Evolutionary conservation across 1,139 yeast species (phyloP).

Genomic region (Hyphopichia fennica): DNA sequence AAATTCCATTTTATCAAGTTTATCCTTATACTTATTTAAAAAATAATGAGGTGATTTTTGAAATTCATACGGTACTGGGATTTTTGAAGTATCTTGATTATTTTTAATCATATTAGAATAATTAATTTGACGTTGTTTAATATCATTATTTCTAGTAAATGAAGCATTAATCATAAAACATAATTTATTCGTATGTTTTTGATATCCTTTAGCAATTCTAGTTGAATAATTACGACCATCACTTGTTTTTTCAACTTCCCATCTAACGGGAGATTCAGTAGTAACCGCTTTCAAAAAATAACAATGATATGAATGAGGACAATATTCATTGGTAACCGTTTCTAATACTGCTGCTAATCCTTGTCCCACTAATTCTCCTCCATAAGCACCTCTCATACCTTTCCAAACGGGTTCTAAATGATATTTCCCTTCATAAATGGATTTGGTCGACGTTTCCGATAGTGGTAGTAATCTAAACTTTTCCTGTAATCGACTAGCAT

Average conservation of each 20-base stretch:
- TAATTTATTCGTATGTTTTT: conserved; percentile 27
- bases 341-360: conserved; percentile 40
- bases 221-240: conserved; percentile 40
- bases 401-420: conserved; percentile 35
- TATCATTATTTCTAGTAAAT: conserved; percentile 32
- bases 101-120: conserved; percentile 9
- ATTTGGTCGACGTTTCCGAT: neutral
- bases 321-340: conserved; percentile 27
- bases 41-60: conserved; percentile 30
- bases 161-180: conserved; percentile 36
- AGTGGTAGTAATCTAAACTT: conserved; percentile 16
- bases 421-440: conserved; percentile 27
- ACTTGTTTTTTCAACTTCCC: conserved; percentile 32
- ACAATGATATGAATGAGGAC: conserved; percentile 42
- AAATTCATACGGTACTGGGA: conserved; percentile 28
- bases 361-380: conserved; percentile 42
- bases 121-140: conserved; percentile 14
- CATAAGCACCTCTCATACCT: conserved; percentile 39
- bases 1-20: conserved; percentile 25
- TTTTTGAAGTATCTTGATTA: conserved; percentile 12
- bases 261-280: conserved; percentile 28
- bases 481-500: conserved; percentile 21
- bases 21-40: conserved; percentile 32
- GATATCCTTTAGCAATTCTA: conserved; percentile 36
- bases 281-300: conserved; percentile 43